Evolutionary conservation across 2,329 filamentous ascomycete genomes (phyloP).

Genomic region (Stagonosporopsis tanaceti): DNA sequence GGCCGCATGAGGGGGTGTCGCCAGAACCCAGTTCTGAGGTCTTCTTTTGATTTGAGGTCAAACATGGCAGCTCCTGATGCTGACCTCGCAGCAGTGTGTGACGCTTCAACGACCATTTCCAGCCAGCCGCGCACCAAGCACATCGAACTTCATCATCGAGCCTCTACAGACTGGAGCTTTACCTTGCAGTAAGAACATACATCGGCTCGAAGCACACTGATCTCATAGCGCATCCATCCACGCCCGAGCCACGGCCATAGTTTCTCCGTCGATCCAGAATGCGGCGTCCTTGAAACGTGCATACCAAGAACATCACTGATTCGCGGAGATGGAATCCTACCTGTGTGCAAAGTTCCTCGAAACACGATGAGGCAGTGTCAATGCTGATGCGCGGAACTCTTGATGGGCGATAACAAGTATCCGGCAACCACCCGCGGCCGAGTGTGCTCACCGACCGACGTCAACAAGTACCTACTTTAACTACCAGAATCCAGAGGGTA

Average conservation of each 20-base stretch:
- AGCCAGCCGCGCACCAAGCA: background rate
- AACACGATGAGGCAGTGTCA: slow-evolving; percentile 1
- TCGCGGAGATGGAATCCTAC: background rate
- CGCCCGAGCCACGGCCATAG: slow-evolving; percentile 5
- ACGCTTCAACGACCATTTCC: too few species aligned
- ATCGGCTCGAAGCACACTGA: slow-evolving; percentile 10
- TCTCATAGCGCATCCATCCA: slow-evolving; percentile 5
- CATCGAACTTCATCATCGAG: background rate
- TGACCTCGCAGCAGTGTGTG: background rate
- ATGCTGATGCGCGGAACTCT: slow-evolving; percentile 11
- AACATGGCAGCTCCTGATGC: background rate
- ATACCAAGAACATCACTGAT: background rate
- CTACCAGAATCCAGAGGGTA: background rate
- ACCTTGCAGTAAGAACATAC: background rate
- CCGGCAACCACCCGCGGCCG: slow-evolving; percentile 19
- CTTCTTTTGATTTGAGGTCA: background rate
- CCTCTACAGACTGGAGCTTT: background rate
- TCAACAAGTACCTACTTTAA: background rate
- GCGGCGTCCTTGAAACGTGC: slow-evolving; percentile 3
- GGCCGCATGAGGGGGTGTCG: background rate
- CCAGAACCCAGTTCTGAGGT: background rate
- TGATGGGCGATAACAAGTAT: slow-evolving; percentile 8
- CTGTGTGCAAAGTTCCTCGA: background rate
- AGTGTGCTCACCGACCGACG: slow-evolving; percentile 4
- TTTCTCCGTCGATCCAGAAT: slow-evolving; percentile 4